Evolutionary conservation across 768 basidiomycete species (phyloP).

Genomic region (Neoboletus magnificus): DNA sequence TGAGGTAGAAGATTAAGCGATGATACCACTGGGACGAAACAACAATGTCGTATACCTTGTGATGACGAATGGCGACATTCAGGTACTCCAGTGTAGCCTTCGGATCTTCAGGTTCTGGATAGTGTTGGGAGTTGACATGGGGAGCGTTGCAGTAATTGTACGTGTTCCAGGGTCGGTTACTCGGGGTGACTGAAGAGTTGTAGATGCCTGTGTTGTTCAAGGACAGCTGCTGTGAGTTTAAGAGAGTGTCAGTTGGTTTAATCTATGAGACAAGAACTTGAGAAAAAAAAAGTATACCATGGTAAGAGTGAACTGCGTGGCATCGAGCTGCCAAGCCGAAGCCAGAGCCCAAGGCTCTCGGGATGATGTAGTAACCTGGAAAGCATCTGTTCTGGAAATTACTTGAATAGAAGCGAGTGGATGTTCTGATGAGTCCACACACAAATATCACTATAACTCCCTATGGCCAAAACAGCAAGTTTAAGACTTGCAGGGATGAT

Average conservation of each 20-base stretch:
- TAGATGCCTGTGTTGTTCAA: constrained; percentile 36
- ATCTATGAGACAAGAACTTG: not conserved
- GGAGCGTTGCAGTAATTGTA: constrained; percentile 56
- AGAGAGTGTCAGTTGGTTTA: not conserved
- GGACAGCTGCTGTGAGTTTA: constrained; percentile 6
- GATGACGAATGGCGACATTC: constrained; percentile 44
- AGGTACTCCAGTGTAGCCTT: constrained; percentile 39
- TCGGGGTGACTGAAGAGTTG: constrained; percentile 42
- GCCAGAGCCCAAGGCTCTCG: not conserved
- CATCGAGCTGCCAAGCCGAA: not conserved
- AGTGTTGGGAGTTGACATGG: constrained; percentile 41
- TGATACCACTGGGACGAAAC: not conserved
- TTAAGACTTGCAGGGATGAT: not conserved
- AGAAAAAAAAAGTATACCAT: constrained; percentile 5
- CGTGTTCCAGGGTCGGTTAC: constrained; percentile 43
- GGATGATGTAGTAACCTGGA: not conserved
- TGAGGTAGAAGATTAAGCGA: too few species aligned
- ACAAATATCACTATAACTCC: not conserved
- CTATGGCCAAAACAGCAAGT: not conserved
- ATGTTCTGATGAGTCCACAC: not conserved
- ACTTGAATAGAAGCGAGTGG: not conserved
- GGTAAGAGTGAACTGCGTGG: not conserved
- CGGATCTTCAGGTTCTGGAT: constrained; percentile 27
- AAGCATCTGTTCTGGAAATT: not conserved
- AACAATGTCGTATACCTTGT: constrained; percentile 37